Percentiles rank a stretch among this genome's conserved stretches.
Evolutionary conservation across 2,329 filamentous ascomycete species (phyloP).

Genomic region (Fusarium cicatricum): DNA sequence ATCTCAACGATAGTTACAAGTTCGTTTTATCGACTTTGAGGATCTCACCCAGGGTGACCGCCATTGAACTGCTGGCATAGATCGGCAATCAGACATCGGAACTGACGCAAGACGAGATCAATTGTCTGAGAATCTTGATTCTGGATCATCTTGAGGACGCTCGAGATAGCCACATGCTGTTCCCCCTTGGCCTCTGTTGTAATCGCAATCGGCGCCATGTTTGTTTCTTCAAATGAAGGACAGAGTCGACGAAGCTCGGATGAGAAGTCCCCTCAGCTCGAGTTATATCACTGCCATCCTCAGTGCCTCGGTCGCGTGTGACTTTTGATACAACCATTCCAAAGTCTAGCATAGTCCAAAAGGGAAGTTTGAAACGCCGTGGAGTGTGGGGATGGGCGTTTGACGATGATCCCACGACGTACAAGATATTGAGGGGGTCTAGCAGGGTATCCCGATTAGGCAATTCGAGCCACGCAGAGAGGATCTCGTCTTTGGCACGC

Average conservation of each 20-base stretch:
- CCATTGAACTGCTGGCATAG: conserved; percentile 75
- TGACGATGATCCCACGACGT: background rate
- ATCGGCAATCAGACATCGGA: conserved; percentile 71
- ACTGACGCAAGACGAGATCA: conserved; percentile 65
- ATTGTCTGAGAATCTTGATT: conserved; percentile 40
- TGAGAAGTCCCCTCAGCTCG: background rate
- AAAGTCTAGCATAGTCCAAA: conserved; percentile 17
- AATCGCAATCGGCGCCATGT: conserved; percentile 40
- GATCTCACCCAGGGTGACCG: conserved; percentile 69
- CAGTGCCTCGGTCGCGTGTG: conserved; percentile 7
- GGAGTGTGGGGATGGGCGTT: background rate
- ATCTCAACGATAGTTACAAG: background rate
- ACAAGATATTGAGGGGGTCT: background rate
- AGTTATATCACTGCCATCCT: conserved; percentile 21
- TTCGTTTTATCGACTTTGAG: background rate
- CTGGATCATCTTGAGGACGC: conserved; percentile 38
- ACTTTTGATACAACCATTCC: conserved; percentile 6
- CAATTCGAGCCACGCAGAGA: conserved; percentile 23
- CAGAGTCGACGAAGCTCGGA: background rate
- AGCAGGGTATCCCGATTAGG: conserved; percentile 14
- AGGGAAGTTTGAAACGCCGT: conserved; percentile 24
- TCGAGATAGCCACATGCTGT: conserved; percentile 24
- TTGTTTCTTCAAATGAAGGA: conserved; percentile 1
- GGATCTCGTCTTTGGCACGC: conserved; percentile 13
- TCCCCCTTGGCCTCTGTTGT: conserved; percentile 28